phyloP scores from a whole-genome alignment of 805 yeast species.

The Candida coleopterorum region DNA sequence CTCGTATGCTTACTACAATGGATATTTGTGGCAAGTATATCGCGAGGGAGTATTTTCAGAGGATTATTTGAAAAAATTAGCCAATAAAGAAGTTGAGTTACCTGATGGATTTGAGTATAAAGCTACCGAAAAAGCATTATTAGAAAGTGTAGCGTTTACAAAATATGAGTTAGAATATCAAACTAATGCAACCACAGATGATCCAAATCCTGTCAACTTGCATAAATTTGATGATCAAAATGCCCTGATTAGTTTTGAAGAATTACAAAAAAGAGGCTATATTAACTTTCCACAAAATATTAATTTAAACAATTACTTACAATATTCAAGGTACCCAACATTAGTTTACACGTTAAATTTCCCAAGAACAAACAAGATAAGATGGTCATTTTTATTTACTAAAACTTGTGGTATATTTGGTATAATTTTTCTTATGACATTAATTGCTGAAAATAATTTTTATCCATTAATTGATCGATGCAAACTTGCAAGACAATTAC shows the following conservation, averaged over 20 bases:
- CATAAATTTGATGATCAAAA: constrained; percentile 10
- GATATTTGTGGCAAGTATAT: constrained; percentile 70
- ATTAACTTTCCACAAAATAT: constrained; percentile 70
- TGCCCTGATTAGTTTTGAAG: constrained; percentile 6
- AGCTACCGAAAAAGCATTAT: constrained; percentile 22
- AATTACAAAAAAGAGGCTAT: constrained; percentile 9
- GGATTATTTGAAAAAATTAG: constrained; percentile 37
- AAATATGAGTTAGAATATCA: constrained; percentile 64
- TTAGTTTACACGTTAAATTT: constrained; percentile 77
- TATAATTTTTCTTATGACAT: constrained; percentile 74
- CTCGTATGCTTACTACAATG: constrained; percentile 88
- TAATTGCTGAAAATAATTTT: constrained; percentile 68
- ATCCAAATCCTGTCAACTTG: constrained; percentile 4
- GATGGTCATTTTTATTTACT: constrained; percentile 63
- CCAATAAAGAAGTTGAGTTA: constrained; percentile 16
- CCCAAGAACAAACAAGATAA: constrained; percentile 67
- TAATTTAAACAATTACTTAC: constrained; percentile 59
- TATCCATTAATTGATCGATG: constrained; percentile 71
- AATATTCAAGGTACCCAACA: constrained; percentile 85
- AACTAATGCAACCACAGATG: constrained; percentile 26
- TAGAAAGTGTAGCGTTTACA: constrained; percentile 62
- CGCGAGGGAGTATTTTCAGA: constrained; percentile 52
- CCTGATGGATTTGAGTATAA: constrained; percentile 23
- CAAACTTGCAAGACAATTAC: constrained; percentile 44
- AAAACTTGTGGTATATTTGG: constrained; percentile 84